These are phyloP conservation scores for Debaryomycetaceae sp. DNA, from an alignment of 1,139 yeast species.

Conservation along the genomic window DNA sequence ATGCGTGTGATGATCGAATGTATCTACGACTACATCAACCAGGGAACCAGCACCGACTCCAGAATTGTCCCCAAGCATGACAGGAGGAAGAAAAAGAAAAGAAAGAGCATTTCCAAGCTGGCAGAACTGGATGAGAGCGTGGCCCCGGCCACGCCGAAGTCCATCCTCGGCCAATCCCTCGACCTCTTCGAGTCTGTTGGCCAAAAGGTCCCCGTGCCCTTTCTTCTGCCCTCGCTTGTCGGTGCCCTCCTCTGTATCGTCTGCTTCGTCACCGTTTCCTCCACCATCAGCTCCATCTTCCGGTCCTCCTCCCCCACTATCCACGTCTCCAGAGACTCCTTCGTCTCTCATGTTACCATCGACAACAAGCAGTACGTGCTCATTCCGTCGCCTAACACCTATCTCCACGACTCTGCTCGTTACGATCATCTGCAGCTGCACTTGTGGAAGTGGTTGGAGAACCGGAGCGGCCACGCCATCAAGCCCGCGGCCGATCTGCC, in stretches of 20 bases:
- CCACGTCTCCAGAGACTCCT: slow-evolving; percentile 5
- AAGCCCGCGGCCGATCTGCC: background rate
- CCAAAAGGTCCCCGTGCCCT: slow-evolving; percentile 26
- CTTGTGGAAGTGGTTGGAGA: background rate
- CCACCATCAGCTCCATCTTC: background rate
- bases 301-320: slow-evolving; percentile 2
- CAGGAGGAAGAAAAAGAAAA: slow-evolving; percentile 25
- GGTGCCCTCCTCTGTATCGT: slow-evolving; percentile 14
- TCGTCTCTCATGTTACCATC: slow-evolving; percentile 26
- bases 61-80: slow-evolving; percentile 7
- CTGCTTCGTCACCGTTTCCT: background rate
- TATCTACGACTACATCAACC: slow-evolving; percentile 44
- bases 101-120: slow-evolving; percentile 14
- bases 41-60: slow-evolving; percentile 4
- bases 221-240: slow-evolving; percentile 20
- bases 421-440: background rate
- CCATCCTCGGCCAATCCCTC: slow-evolving; percentile 18
- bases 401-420: slow-evolving; percentile 22
- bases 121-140: background rate
- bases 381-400: slow-evolving; percentile 45
- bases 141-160: slow-evolving; percentile 8
- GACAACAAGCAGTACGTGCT: slow-evolving; percentile 43
- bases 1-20: slow-evolving; percentile 59
- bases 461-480: background rate
- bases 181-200: slow-evolving; percentile 30